Base-by-base conservation (phyloP, 164 flowering plant genomes). In the Brasenia schreberi region DNA sequence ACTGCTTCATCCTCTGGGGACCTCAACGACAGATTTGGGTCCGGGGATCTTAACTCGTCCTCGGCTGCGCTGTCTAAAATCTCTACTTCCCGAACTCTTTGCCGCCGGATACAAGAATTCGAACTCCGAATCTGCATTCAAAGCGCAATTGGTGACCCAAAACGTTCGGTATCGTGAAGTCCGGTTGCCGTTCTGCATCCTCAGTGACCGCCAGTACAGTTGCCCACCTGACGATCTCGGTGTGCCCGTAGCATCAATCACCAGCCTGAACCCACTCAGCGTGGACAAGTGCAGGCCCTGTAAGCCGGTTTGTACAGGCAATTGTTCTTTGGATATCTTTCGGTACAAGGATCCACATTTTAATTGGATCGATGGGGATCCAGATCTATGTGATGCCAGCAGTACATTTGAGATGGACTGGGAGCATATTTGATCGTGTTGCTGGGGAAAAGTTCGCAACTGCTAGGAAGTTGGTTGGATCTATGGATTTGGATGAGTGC, bases 281-380 rank as follows among this genome's bases (percentile, higher is more conserved):
- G 99, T 97, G 19, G 88, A 87, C 19, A 94, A 94, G 65, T 94
- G 97, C 81, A 68, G 99, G 85, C 96, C 97, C 4, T 94, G 99
- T 73, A 79, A 18, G 66, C 77, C 88, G 1, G 81, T 67, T 1
- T 91, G 97, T 60, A 62, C 7, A 7, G 93, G 87, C 1, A 62
- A 68, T 4, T 89, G 97, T 68, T 92, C 85, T 60, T 88, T 60
- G 14, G 72, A 69, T 5, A 80, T 87, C 5, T 79, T 89, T 87
- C 45, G n/a, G 44, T 45, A 53, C 67, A 78, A 89, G 6, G 16
- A 73, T 0, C 73, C 63, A 61, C 77, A 81, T 12, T 88, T 96
- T 95, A 86, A 97, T 72, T 92, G 97, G 99, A 86, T 94, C 0
- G 72, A 85, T 1, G 86, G 82, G 64, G 73, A 77, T 1, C 60